phyloP scores from a whole-genome alignment of 2,329 filamentous ascomycete species.

The Dactylonectria estremocensis region DNA sequence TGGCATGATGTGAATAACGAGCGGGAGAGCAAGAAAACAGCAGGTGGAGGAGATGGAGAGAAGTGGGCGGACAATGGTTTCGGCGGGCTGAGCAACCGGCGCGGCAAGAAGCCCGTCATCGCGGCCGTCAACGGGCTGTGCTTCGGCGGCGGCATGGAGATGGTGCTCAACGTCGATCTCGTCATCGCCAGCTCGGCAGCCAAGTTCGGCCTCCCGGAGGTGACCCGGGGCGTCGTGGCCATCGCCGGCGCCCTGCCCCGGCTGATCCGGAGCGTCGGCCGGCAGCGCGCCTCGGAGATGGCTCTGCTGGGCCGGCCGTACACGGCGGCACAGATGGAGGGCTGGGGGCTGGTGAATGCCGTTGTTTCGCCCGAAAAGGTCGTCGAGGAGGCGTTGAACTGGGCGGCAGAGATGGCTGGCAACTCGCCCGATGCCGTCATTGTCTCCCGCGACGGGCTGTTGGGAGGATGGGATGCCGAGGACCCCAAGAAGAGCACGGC shows the following conservation, averaged over 20 bases:
- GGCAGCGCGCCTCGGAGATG: constrained; percentile 80
- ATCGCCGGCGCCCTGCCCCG: constrained; percentile 79
- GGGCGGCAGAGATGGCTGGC: constrained; percentile 73
- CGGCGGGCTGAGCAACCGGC: constrained; percentile 75
- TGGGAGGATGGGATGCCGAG: constrained; percentile 80
- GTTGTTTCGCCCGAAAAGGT: constrained; percentile 63
- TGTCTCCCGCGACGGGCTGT: constrained; percentile 79
- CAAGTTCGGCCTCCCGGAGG: constrained; percentile 78
- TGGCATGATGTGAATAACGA: constrained; percentile 65
- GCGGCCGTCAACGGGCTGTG: constrained; percentile 82
- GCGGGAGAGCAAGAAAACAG: constrained; percentile 4
- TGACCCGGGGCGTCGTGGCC: constrained; percentile 78
- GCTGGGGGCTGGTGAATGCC: constrained; percentile 80
- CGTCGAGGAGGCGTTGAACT: constrained; percentile 70
- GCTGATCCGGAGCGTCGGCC: constrained; percentile 73
- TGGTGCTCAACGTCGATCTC: constrained; percentile 80
- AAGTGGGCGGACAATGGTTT: constrained; percentile 63
- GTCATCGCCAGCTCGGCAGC: constrained; percentile 72
- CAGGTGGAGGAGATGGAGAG: constrained; percentile 60
- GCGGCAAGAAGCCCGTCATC: constrained; percentile 80
- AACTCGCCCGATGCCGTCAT: constrained; percentile 84
- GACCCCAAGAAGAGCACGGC: constrained; percentile 75
- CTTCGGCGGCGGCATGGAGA: constrained; percentile 82
- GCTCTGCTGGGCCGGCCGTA: constrained; percentile 75
- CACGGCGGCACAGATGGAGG: constrained; percentile 70